A percentile compares a stretch with the other conserved stretches of the same genome.
These are phyloP conservation scores for Apiosordaria backusii DNA, from an alignment of 495 filamentous ascomycete genomes.

Conservation along the genomic window DNA sequence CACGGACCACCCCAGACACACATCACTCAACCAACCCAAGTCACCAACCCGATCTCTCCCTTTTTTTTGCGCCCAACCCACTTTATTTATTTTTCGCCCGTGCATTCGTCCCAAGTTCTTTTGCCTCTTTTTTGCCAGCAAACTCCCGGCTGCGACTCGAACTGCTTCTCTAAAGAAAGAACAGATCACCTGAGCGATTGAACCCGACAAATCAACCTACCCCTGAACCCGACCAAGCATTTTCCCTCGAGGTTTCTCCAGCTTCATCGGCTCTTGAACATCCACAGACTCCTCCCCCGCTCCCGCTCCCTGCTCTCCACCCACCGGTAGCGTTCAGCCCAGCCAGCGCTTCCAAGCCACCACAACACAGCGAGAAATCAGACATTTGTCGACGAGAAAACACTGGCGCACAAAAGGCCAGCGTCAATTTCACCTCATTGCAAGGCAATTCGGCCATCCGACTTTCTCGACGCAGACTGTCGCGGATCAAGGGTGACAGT, in stretches of 20 bases:
- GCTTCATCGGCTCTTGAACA: background rate
- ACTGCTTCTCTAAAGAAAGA: background rate
- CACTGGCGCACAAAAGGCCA: background rate
- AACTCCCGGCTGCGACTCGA: background rate
- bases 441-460: conserved; percentile 31
- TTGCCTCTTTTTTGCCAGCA: background rate
- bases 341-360: background rate
- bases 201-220: background rate
- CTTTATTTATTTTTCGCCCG: conserved; percentile 10
- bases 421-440: background rate
- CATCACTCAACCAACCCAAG: background rate
- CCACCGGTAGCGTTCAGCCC: background rate
- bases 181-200: background rate
- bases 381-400: too few species aligned
- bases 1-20: conserved; percentile 7
- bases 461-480: conserved; percentile 39
- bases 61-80: conserved; percentile 26
- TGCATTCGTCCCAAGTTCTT: conserved; percentile 1
- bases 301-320: background rate
- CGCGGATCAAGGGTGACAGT: conserved; percentile 38
- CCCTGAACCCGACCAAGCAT: background rate
- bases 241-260: background rate
- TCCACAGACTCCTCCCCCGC: background rate
- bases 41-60: conserved; percentile 11
- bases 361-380: background rate